A percentile compares a stretch with the other conserved stretches of the same genome.
Evolutionary conservation across 129 eudicot species (phyloP).

Genomic region (Silybum marianum): DNA sequence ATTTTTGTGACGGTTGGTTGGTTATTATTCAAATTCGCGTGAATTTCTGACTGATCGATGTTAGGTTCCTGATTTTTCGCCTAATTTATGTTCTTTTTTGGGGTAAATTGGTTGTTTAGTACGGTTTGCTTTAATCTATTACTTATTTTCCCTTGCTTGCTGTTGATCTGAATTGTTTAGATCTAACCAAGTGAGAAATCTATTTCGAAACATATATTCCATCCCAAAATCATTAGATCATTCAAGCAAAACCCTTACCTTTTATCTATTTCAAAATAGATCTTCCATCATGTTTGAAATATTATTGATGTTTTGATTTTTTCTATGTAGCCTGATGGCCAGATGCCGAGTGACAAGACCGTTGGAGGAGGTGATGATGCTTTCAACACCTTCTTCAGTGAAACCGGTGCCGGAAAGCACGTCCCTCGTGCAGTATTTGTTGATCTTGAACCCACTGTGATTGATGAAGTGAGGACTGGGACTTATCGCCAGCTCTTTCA

Average conservation of each 20-base stretch:
- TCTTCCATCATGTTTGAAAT: not conserved
- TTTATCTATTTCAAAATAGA: not conserved
- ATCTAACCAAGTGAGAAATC: not conserved
- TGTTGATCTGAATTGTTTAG: not conserved
- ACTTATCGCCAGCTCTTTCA: conserved; percentile 48
- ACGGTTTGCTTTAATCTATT: no score
- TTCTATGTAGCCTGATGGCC: conserved; percentile 45
- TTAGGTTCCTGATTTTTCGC: not conserved
- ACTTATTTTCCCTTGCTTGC: not conserved
- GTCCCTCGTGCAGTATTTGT: conserved; percentile 53
- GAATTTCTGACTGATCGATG: not conserved
- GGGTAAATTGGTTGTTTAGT: not conserved
- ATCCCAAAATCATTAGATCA: not conserved
- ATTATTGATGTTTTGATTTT: not conserved
- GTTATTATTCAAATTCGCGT: not conserved
- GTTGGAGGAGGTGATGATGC: conserved; percentile 58
- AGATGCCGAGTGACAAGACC: conserved; percentile 52
- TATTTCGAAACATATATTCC: no score
- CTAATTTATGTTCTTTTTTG: not conserved
- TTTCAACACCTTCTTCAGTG: conserved; percentile 54
- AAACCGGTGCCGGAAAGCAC: conserved; percentile 52
- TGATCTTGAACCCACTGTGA: conserved; percentile 54
- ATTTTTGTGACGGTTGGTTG: not conserved
- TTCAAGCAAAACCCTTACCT: not conserved
- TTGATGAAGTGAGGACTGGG: conserved; percentile 55